Evolutionary conservation across 805 yeast species (phyloP), one percentile per base, ranked within the genome.

Genomic region (Ogataea saltuana): DNA sequence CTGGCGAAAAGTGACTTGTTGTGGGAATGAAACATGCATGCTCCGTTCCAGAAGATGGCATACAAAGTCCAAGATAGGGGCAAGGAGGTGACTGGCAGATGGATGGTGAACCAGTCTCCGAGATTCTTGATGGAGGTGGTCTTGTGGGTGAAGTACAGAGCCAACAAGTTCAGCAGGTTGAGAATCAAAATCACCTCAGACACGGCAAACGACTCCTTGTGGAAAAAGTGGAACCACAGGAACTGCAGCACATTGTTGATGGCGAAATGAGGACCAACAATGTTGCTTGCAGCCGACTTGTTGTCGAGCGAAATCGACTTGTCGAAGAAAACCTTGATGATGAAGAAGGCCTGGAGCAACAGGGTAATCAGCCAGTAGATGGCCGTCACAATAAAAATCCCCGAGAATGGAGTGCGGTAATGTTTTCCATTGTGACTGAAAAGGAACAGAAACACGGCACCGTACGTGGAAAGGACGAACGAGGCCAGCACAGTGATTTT

Each of bases 21-120:
- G 42, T 75, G 75, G 10, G 84, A 76, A 47, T 82, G 85, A 67
- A 82, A 76, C 59, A 83, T 60, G 21, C 83, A 83, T 2, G 95
- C 89, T 34, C 95, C 95, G 58, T 84, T 85, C 95, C 95, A 88
- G 70, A 86, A 84, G 28, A 87, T 60, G 18, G 81, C 82, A 57
- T 80, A 85, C 45, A 84, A 60, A 27, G 82, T 65, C 95, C 95
- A 88, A 23, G 85, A 71, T 42, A 85, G 62, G 11, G 96, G 95
- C 54, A 85, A 53, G 0, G 90, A 87, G 8, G 80, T 74, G 11
- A 74, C 72, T 12, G 91, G 75, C 51, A 81, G 64, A 64, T 88
- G 95, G 39, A 85, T 68, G 28, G 78, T 63, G 22, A 80, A 49
- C 76, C 82, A 81, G 46, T 70, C 71, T 41, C 66, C 48, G 37